These are phyloP conservation scores for Rubroshorea leprosula DNA, from an alignment of 345 rosid genomes.

Conservation along the genomic window DNA sequence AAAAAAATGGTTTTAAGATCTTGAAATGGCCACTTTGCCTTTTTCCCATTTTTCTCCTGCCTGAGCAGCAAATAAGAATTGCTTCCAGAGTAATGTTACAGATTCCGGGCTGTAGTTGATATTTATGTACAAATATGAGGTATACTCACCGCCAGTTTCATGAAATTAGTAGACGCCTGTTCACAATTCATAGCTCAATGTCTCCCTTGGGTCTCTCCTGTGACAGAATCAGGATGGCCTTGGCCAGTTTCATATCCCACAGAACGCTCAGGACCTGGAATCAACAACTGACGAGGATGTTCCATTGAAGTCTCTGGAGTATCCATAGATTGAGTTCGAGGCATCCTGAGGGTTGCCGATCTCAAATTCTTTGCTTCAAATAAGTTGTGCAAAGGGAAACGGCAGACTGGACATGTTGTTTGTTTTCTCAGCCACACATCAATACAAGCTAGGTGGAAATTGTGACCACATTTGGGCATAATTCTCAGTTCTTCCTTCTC, in stretches of 20 bases:
- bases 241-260: background rate
- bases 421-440: slow-evolving; percentile 64
- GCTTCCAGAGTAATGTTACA: too few species aligned
- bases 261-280: background rate
- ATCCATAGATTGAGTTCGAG: slow-evolving; percentile 13
- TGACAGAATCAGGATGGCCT: background rate
- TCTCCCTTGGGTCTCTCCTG: background rate
- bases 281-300: background rate
- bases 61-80: too few species aligned
- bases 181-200: too few species aligned
- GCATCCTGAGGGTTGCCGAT: slow-evolving; percentile 17
- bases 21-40: too few species aligned
- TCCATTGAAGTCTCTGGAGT: slow-evolving; percentile 23
- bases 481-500: slow-evolving; percentile 56
- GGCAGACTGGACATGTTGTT: slow-evolving; percentile 66
- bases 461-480: slow-evolving; percentile 73
- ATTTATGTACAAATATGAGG: too few species aligned
- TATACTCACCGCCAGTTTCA: too few species aligned
- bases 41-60: too few species aligned
- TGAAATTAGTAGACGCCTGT: too few species aligned
- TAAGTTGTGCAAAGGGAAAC: slow-evolving; percentile 40
- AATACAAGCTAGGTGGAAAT: slow-evolving; percentile 59
- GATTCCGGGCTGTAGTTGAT: too few species aligned
- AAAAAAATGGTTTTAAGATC: too few species aligned
- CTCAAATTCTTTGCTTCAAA: slow-evolving; percentile 27